Base-by-base conservation (phyloP, 2,329 filamentous ascomycete species). In the Juglanconis oblonga region DNA sequence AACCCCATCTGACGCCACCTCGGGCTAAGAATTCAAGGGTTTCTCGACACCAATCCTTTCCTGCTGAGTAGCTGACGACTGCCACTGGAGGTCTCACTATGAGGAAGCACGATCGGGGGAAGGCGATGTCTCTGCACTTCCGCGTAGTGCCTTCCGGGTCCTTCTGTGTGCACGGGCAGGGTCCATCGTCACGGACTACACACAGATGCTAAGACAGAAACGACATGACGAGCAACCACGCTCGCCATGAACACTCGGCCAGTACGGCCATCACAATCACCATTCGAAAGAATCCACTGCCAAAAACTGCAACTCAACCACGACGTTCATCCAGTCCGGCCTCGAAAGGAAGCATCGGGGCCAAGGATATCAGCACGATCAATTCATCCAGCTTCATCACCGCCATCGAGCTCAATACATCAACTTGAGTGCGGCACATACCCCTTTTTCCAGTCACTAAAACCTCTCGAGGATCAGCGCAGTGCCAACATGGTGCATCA, bases 81-180 rank as follows among this genome's bases (percentile, higher is more conserved):
- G 57, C 44, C 56, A 47, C 52, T 56, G 48, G 47, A n/a, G n/a
- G 35, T 6, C 52, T 59, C 57, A 59, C n/a, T 52, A 55, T 52
- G 17, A 11, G 50, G 38, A 47, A 50, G 24, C 29, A 45, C 51
- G 47, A 52, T 47, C 13, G 57, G 57, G 55, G 57, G 52, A 59
- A 40, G 36, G 47, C 54, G 52, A 55, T 45, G 57, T 52, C 55
- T 59, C 57, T 59, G 57, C 52, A 59, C 57, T 52, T 59, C 57
- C 57, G 54, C 40, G 57, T 52, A 52, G 57, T 59, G 38, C 54
- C 45, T 52, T 55, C 57, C 57, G 57, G 57, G 57, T 55, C 52
- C 57, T 59, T 55, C 52, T 55, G 57, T 47, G 51, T 45, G 52
- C 49, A 53, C 49, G 45, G 51, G 31, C 52, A 51, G 1, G 29